These are phyloP conservation scores for Monosporascus sp. DNA, from an alignment of 2,329 filamentous ascomycete genomes.

Conservation along the genomic window DNA sequence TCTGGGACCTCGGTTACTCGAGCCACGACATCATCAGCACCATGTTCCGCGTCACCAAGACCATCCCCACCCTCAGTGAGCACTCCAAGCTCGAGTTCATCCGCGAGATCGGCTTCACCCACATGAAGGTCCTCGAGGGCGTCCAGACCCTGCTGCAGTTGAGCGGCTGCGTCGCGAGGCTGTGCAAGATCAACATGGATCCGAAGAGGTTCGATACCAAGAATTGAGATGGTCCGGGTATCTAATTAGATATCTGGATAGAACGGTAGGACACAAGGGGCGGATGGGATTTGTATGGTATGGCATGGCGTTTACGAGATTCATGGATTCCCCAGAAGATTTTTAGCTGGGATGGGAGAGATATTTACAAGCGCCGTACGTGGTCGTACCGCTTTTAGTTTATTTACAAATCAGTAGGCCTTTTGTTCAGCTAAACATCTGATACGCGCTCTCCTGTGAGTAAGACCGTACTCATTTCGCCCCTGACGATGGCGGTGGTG, in stretches of 20 bases:
- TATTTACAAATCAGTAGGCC: not conserved
- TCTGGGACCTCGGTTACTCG: conserved; percentile 96
- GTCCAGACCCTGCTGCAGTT: conserved; percentile 93
- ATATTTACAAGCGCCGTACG: conserved; percentile 13
- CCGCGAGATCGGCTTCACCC: conserved; percentile 96
- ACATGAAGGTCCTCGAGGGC: conserved; percentile 98
- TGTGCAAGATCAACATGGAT: conserved; percentile 97
- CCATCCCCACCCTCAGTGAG: conserved; percentile 84
- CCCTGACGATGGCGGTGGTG: conserved; percentile 4
- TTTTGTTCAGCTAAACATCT: not conserved
- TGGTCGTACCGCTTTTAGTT: not conserved
- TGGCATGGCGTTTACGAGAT: conserved; percentile 26
- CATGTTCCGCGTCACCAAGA: conserved; percentile 98
- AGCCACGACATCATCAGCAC: conserved; percentile 98
- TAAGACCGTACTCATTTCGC: conserved; percentile 11
- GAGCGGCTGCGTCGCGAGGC: conserved; percentile 82
- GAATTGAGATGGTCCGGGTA: conserved; percentile 25
- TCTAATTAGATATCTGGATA: not conserved
- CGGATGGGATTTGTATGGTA: conserved; percentile 21
- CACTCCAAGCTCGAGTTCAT: conserved; percentile 97
- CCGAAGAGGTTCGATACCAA: conserved; percentile 64
- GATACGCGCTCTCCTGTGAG: not conserved
- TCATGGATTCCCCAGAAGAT: conserved; percentile 1
- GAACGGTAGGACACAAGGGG: not conserved
- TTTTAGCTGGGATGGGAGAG: conserved; percentile 5